Evolutionary conservation across 257 asterid genomes (phyloP).

Genomic region (Perilla frutescens): DNA sequence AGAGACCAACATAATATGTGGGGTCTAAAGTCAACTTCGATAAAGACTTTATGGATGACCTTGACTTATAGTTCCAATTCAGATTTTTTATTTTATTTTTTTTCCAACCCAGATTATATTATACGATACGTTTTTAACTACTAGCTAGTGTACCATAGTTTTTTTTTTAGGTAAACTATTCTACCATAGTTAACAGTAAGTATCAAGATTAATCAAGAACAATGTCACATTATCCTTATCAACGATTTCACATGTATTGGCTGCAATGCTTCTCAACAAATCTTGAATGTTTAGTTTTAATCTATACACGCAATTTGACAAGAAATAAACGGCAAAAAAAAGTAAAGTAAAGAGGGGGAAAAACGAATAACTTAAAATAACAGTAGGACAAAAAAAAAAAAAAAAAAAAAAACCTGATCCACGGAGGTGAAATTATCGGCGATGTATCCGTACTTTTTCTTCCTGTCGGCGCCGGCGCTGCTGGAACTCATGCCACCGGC

Average conservation of each 20-base stretch:
- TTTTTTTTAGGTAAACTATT: too few relatives aligned
- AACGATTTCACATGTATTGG: not conserved
- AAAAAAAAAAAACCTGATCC: constrained; percentile 56
- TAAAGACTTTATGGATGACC: constrained; percentile 32
- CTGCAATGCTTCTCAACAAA: not conserved
- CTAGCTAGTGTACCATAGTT: too few relatives aligned
- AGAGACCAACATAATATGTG: constrained; percentile 19
- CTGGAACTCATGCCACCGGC: constrained; percentile 37
- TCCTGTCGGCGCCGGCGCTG: constrained; percentile 37
- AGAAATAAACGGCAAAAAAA: not conserved
- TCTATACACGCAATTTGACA: not conserved
- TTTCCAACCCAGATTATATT: constrained; percentile 10
- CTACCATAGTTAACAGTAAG: not conserved
- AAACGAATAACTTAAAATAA: not conserved
- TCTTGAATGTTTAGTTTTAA: not conserved
- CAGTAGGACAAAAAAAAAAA: not conserved
- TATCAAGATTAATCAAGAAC: not conserved
- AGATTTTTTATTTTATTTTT: not conserved
- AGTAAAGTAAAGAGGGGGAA: not conserved
- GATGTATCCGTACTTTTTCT: constrained; percentile 61
- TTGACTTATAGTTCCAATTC: constrained; percentile 41
- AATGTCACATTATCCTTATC: not conserved
- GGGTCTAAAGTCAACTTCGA: constrained; percentile 33
- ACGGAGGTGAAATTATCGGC: constrained; percentile 69
- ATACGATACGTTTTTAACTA: not conserved